These are phyloP conservation scores for Betula pendula DNA, from an alignment of 306 rosid species.

Conservation along the genomic window DNA sequence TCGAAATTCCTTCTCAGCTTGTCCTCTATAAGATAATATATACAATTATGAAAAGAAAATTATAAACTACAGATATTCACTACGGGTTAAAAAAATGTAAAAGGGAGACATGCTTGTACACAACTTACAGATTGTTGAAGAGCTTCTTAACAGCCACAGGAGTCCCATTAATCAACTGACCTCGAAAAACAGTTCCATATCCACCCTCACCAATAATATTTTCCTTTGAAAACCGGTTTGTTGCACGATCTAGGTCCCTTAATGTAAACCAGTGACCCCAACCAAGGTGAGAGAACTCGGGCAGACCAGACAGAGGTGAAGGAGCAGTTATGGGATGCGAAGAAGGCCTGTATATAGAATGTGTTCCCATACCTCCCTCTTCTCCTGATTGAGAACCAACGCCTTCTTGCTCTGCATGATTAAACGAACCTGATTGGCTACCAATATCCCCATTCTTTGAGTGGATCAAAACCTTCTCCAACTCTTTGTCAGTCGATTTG, in stretches of 20 bases:
- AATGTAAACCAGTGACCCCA: slow-evolving; percentile 99
- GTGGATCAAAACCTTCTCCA: slow-evolving; percentile 63
- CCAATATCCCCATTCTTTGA: slow-evolving; percentile 59
- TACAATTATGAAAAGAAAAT: neutral
- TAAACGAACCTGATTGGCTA: slow-evolving; percentile 75
- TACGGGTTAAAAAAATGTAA: neutral
- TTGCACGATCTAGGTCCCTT: slow-evolving; percentile 89
- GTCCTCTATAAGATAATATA: slow-evolving; percentile 61
- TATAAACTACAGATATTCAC: neutral
- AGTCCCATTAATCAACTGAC: slow-evolving; percentile 71
- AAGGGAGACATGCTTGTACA: slow-evolving; percentile 16
- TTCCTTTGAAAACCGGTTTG: slow-evolving; percentile 73
- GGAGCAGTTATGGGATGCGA: slow-evolving; percentile 52
- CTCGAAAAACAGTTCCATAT: slow-evolving; percentile 85
- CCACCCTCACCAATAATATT: slow-evolving; percentile 97
- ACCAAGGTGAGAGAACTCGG: slow-evolving; percentile 92
- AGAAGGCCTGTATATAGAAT: slow-evolving; percentile 47
- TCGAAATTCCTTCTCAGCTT: slow-evolving; percentile 92
- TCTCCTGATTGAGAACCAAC: slow-evolving; percentile 70
- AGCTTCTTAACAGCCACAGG: slow-evolving; percentile 95
- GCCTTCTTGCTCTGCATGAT: slow-evolving; percentile 56
- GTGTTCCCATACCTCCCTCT: slow-evolving; percentile 45
- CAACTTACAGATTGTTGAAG: slow-evolving; percentile 80
- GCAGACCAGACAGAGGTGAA: slow-evolving; percentile 81
- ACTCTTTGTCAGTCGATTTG: slow-evolving; percentile 61